Evolutionary conservation across 202 grass and related monocot genomes (phyloP).

Genomic region (Panicum virgatum): DNA sequence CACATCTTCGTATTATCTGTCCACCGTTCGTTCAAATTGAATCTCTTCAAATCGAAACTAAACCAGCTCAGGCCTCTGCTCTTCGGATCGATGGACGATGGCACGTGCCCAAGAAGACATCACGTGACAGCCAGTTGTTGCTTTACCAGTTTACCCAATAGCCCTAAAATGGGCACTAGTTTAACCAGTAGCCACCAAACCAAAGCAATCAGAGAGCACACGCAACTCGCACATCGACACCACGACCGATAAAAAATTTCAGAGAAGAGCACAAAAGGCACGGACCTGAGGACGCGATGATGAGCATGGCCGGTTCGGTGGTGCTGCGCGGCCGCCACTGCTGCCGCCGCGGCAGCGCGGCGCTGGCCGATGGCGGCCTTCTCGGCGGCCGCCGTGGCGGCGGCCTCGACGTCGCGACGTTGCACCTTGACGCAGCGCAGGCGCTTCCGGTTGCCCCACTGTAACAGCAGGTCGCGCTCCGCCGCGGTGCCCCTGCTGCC

Average conservation of each 20-base stretch:
- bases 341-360: conserved; percentile 20
- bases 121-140: conserved; percentile 41
- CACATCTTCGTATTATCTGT: conserved; percentile 1
- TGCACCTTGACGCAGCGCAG: conserved; percentile 82
- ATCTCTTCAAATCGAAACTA: conserved; percentile 20
- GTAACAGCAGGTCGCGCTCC: conserved; percentile 68
- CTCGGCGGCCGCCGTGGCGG: conserved; percentile 48
- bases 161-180: too few species aligned
- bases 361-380: conserved; percentile 56
- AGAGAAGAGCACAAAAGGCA: background rate
- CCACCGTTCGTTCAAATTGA: background rate
- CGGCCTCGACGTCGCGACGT: conserved; percentile 56
- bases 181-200: conserved; percentile 5
- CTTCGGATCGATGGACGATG: background rate
- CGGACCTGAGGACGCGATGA: conserved; percentile 57
- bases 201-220: conserved; percentile 23
- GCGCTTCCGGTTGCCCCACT: conserved; percentile 86
- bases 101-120: conserved; percentile 24
- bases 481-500: conserved; percentile 40
- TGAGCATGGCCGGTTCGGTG: conserved; percentile 33
- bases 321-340: conserved; percentile 37
- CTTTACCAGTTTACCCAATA: conserved; percentile 3
- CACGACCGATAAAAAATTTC: background rate
- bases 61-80: conserved; percentile 5
- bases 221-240: conserved; percentile 14